Evolutionary conservation across 1,139 yeast genomes (phyloP).

Genomic region (Torulaspora globosa): DNA sequence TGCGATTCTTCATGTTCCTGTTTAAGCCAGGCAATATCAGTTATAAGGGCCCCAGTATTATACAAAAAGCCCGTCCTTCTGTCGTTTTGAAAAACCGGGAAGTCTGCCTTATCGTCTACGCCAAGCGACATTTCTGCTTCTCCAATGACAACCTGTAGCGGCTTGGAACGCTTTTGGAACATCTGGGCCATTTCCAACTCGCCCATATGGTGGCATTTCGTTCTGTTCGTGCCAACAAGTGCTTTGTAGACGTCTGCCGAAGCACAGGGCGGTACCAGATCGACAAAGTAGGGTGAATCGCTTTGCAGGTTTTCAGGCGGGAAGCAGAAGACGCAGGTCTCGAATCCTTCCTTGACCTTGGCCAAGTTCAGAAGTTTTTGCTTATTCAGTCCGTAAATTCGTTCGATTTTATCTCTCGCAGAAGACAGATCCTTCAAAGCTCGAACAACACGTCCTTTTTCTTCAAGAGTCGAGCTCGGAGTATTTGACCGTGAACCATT

Average conservation of each 20-base stretch:
- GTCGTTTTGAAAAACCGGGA: constrained; percentile 36
- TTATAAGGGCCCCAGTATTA: constrained; percentile 54
- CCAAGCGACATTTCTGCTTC: constrained; percentile 22
- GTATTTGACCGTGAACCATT: constrained; percentile 10
- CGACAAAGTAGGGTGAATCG: constrained; percentile 21
- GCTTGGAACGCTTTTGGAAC: constrained; percentile 18
- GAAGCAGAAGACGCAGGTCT: constrained; percentile 36
- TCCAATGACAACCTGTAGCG: constrained; percentile 22
- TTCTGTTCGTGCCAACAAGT: constrained; percentile 22
- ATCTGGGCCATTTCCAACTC: constrained; percentile 17
- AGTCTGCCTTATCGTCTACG: constrained; percentile 20
- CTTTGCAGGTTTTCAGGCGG: constrained; percentile 21
- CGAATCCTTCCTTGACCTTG: constrained; percentile 39
- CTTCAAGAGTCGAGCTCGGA: constrained; percentile 16
- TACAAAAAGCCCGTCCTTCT: constrained; percentile 45
- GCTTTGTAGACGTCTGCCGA: constrained; percentile 18
- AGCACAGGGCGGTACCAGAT: constrained; percentile 13
- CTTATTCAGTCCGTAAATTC: constrained; percentile 39
- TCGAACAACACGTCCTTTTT: constrained; percentile 29
- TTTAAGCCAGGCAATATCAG: constrained; percentile 54
- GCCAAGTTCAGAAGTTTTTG: constrained; percentile 37
- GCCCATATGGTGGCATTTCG: constrained; percentile 15
- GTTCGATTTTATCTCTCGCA: constrained; percentile 38
- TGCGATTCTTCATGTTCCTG: constrained; percentile 33
- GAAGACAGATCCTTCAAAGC: constrained; percentile 36